Conservation (phyloP, 2,329 filamentous ascomycete genomes). For the Exophiala xenobiotica region DNA sequence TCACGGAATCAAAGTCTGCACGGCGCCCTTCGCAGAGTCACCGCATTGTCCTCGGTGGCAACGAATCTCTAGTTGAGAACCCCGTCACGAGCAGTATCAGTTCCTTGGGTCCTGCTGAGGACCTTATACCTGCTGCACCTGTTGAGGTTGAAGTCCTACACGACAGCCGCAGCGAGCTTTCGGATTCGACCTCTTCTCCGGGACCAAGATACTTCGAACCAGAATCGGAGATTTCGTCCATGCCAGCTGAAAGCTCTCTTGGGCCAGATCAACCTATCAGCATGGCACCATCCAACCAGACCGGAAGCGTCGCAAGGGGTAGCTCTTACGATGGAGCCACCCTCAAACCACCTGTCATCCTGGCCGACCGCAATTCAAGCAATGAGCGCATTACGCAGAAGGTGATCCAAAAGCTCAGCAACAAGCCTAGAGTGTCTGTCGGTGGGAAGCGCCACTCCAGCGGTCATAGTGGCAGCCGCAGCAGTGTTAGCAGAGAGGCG, state of each 20-base stretch:
- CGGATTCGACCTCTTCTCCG: constrained; percentile 59
- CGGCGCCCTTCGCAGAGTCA: constrained; percentile 69
- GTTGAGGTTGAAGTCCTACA: constrained; percentile 85
- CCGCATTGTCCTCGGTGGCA: constrained; percentile 61
- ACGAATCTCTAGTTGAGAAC: constrained; percentile 34
- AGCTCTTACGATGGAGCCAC: constrained; percentile 41
- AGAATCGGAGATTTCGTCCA: constrained; percentile 83
- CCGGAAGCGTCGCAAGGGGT: constrained; percentile 48
- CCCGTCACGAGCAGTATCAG: constrained; percentile 65
- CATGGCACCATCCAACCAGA: constrained; percentile 25
- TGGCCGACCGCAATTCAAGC: constrained; percentile 63
- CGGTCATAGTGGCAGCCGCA: constrained; percentile 46
- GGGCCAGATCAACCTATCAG: constrained; percentile 50
- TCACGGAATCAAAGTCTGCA: constrained; percentile 74
- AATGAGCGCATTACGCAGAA: constrained; percentile 67
- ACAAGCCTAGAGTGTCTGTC: constrained; percentile 45
- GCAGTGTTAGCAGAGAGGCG: constrained; percentile 44
- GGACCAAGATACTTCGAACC: constrained; percentile 64
- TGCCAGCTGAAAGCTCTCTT: constrained; percentile 70
- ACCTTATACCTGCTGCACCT: constrained; percentile 65
- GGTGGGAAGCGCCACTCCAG: constrained; percentile 44
- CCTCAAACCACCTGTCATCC: constrained; percentile 59
- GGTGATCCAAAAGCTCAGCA: constrained; percentile 65
- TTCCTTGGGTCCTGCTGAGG: constrained; percentile 74
- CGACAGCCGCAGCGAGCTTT: constrained; percentile 65